Base-by-base conservation (phyloP, 768 basidiomycete species). In the Macrolepiota fuliginosa region DNA sequence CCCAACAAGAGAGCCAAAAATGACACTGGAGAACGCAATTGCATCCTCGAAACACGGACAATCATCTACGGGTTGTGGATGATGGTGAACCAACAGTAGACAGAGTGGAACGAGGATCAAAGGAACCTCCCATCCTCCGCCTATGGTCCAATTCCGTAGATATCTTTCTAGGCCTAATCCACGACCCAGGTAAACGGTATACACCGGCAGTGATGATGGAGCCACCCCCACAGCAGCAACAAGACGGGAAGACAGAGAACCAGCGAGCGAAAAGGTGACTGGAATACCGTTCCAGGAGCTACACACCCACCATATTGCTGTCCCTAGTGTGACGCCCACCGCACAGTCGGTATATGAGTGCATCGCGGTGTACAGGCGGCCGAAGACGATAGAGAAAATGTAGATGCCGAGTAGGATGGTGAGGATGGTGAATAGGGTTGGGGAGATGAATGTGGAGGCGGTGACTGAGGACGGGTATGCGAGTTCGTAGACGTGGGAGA, bases 21-120 rank as follows among this genome's bases (percentile, higher is more conserved):
- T 80, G 45, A 94, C 94, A 25, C 91, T 88, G n/a, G 91, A 76
- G 65, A 95, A 90, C 0, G 96, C 94, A 54, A 98, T 96, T 2
- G 96, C 93, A 69, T 98, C 96, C 70, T 97, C 96, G 73, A 97
- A 99, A 74, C 96, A 98, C 1, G 96, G 96, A 66, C 96, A 98
- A 68, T 96, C 94, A 61, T 98, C 96, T 9, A 96, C 91, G 0
- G 96, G 96, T 66, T 96, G 90, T 0, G 96, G 94, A 69, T 96
- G 94, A 63, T 91, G 86, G 69, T 94, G 89, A n/a, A 96, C 88
- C 19, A 90, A 75, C 4, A 91, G 76, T 13, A 94, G 75, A 60
- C 83, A 86, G n/a, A 90, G 63, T 0, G 87, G 81, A 27, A 89
- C 78, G 46, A 87, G 72, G 10, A 82, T 80, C 39, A 83, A 68